Base-by-base conservation (phyloP, 1,139 yeast species). In the Taphrina wiesneri region DNA sequence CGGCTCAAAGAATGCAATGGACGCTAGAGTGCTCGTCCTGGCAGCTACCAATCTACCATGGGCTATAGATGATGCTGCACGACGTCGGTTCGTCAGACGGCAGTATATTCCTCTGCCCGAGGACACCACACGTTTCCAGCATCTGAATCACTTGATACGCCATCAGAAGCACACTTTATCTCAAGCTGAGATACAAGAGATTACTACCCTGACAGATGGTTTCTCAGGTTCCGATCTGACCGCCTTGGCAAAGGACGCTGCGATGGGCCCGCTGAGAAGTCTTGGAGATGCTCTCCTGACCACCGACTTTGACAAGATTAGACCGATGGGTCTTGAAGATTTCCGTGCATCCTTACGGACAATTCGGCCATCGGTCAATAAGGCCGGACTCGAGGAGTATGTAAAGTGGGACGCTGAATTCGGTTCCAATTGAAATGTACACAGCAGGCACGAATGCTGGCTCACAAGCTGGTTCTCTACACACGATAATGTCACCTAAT, bases 41-140 rank as follows among this genome's bases (percentile, higher is more conserved):
- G 99, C 98, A 0, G 99, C 99, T 0, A 93, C 99, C 0, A 93
- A 93, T 75, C 77, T 93, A 70, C 99, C 99, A 0, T 93, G 99
- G 99, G 88, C 91, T 2, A 92, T 93, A 69, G 99, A 93, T 77
- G 99, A 95, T 75, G 99, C 99, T 1, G 99, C 99, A 0, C 81
- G 99, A 73, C 83, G 99, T 75, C 83, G 99, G 72, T 93, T 93
- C 78, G 74, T 72, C 4, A 83, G 96, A 70, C 80, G 98, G 66
- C 97, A 91, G 75, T 92, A 93, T 76, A 93, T 93, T 66, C 99
- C 99, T 1, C 79, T 93, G 66, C 99, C 99, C 0, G 99, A 93
- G 75, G 82, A 81, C 11, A 91, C 87, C 71, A 91, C 98, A 0
- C 79, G 99, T 68, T 77, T 80, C 65, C 84, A 85, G 11, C 99